These are phyloP conservation scores for Saitozyma sp. DNA, from an alignment of 768 basidiomycete genomes.

Conservation along the genomic window DNA sequence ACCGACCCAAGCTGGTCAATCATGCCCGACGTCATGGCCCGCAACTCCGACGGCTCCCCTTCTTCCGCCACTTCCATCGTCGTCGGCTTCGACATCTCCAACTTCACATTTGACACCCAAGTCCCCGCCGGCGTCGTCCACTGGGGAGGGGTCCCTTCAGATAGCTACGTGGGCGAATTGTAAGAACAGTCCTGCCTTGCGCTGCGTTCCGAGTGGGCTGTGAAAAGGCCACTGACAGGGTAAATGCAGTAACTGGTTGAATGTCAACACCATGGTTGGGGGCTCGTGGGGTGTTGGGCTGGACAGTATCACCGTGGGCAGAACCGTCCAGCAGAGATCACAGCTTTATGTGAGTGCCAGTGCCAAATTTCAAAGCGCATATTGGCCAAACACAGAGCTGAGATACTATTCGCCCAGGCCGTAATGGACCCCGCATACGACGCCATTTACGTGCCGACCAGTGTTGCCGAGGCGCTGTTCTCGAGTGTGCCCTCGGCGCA, in stretches of 20 bases:
- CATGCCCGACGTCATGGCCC: conserved; percentile 21
- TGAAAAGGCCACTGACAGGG: background rate
- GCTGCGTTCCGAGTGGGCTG: background rate
- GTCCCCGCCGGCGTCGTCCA: conserved; percentile 39
- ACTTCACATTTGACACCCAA: conserved; percentile 12
- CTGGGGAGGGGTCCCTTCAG: conserved; percentile 44
- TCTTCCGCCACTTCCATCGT: conserved; percentile 8
- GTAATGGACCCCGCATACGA: conserved; percentile 47
- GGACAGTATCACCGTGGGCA: conserved; percentile 27
- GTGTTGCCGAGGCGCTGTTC: conserved; percentile 34
- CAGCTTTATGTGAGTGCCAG: conserved; percentile 27
- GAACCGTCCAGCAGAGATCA: conserved; percentile 22
- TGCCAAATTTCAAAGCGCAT: too few relatives aligned
- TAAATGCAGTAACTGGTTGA: conserved; percentile 42
- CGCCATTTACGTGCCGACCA: conserved; percentile 38
- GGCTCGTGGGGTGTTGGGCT: conserved; percentile 42
- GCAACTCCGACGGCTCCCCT: conserved; percentile 16
- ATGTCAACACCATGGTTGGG: conserved; percentile 15
- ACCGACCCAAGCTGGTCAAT: conserved; percentile 20
- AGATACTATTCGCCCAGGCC: conserved; percentile 22
- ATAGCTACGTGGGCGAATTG: conserved; percentile 41
- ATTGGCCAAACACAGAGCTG: background rate
- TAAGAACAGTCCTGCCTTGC: conserved; percentile 19
- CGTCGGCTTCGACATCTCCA: conserved; percentile 43
- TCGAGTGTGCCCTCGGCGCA: conserved; percentile 22